These are phyloP conservation scores for Candida glucosophila DNA, from an alignment of 1,139 yeast species.

Conservation along the genomic window DNA sequence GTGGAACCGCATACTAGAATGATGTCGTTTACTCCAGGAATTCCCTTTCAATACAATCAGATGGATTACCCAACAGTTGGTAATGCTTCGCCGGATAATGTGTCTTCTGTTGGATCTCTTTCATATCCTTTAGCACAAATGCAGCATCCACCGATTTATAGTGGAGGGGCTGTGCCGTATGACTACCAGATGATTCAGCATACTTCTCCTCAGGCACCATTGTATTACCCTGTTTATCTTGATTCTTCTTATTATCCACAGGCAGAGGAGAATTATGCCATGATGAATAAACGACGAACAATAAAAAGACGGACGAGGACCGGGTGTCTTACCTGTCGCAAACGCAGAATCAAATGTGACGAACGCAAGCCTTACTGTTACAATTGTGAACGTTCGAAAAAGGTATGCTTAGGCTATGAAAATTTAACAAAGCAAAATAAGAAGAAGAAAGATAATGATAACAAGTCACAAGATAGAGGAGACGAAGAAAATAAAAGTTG, in stretches of 20 bases:
- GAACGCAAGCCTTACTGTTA: conserved; percentile 66
- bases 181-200: too few relatives aligned
- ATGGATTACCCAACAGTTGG: too few relatives aligned
- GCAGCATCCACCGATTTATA: too few relatives aligned
- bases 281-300: conserved; percentile 32
- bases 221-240: too few relatives aligned
- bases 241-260: background rate
- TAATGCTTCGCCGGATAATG: too few relatives aligned
- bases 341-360: conserved; percentile 66
- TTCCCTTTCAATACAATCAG: too few relatives aligned
- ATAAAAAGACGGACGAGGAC: conserved; percentile 56
- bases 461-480: conserved; percentile 1
- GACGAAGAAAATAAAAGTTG: conserved; percentile 1
- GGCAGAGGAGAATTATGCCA: conserved; percentile 24
- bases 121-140: too few relatives aligned
- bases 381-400: conserved; percentile 65
- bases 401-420: conserved; percentile 64
- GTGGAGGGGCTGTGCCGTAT: too few relatives aligned
- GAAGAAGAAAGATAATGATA: conserved; percentile 3
- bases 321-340: conserved; percentile 69
- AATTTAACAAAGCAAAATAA: conserved; percentile 13
- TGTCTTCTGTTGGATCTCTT: too few relatives aligned
- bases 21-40: too few relatives aligned
- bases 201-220: too few relatives aligned
- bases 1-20: too few relatives aligned